Conservation (phyloP, 495 filamentous ascomycete genomes). For the Penicillium egyptiacum region DNA sequence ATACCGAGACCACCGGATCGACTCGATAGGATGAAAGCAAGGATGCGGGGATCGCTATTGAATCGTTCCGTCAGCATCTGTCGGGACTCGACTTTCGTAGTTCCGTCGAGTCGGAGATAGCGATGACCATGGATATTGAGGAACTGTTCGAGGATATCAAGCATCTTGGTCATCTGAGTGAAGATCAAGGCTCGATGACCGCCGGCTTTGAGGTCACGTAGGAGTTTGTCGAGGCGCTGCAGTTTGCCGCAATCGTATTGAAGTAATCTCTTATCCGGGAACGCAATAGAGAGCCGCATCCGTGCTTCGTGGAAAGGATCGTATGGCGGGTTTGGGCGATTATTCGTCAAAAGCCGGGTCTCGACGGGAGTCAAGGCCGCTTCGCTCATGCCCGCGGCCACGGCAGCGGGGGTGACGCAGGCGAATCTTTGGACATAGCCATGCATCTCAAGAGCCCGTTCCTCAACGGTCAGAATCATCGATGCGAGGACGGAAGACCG, state of each 20-base stretch:
- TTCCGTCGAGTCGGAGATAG: conserved; percentile 91
- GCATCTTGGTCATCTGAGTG: conserved; percentile 98
- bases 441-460: conserved; percentile 69
- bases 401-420: conserved; percentile 85
- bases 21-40: conserved; percentile 92
- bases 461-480: conserved; percentile 70
- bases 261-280: conserved; percentile 90
- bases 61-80: conserved; percentile 96
- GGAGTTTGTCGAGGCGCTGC: conserved; percentile 81
- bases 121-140: conserved; percentile 97
- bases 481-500: conserved; percentile 65
- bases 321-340: conserved; percentile 55
- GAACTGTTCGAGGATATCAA: conserved; percentile 96
- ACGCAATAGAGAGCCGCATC: conserved; percentile 90
- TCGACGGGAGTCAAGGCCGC: conserved; percentile 67
- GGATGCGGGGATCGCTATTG: conserved; percentile 89
- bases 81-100: conserved; percentile 91
- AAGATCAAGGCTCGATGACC: conserved; percentile 96
- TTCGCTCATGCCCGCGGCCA: conserved; percentile 72
- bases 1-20: conserved; percentile 94
- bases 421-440: conserved; percentile 81
- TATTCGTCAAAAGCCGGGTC: conserved; percentile 49
- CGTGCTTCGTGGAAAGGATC: conserved; percentile 95
- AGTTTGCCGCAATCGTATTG: conserved; percentile 99
- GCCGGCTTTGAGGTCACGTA: conserved; percentile 83